Evolutionary conservation across 805 yeast genomes (phyloP), one percentile per base, ranked within the genome.

Genomic region (Sugiyamaella floridensis): DNA sequence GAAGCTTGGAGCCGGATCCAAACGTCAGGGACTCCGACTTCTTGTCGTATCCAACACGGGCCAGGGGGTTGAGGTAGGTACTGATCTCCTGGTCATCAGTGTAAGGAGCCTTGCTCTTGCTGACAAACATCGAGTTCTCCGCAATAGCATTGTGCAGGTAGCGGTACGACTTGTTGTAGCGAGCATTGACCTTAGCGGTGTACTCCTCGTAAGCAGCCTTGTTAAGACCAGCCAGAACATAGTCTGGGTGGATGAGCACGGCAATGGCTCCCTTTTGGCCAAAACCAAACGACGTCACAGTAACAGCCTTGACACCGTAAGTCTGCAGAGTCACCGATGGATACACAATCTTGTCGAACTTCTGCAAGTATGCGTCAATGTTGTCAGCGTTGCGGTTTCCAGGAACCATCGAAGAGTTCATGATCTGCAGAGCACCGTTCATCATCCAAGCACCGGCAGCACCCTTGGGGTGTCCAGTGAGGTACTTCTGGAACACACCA

Each of bases 391-490:
- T 95, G 74, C 97, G 83, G 80, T 93, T 93, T 71, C 99, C 99
- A 63, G 99, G 99, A 63, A 93, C 96, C 65, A 90, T 67, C 73
- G 99, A 98, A 65, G 86, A 71, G 76, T 88, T 86, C 70, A 93
- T 77, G 62, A 90, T 83, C 77, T 93, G 99, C 62, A 93, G 76
- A 53, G 89, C 96, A 74, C 99, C 99, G 73, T 93, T 95, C 80
- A 93, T 76, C 99, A 93, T 93, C 99, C 99, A 93, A 54, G 99
- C 98, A 80, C 97, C 99, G 54, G 99, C 99, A 64, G 99, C 99
- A 81, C 99, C 99, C 86, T 93, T 93, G 65, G 99, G 99, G 78
- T 93, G 99, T 75, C 99, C 99, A 64, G 99, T 93, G 68, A 93
- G 81, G 82, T 80, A 93, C 75, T 93, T 93, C 76, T 93, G 99